Conservation (phyloP, 306 rosid species). For the Prunus campanulata region DNA sequence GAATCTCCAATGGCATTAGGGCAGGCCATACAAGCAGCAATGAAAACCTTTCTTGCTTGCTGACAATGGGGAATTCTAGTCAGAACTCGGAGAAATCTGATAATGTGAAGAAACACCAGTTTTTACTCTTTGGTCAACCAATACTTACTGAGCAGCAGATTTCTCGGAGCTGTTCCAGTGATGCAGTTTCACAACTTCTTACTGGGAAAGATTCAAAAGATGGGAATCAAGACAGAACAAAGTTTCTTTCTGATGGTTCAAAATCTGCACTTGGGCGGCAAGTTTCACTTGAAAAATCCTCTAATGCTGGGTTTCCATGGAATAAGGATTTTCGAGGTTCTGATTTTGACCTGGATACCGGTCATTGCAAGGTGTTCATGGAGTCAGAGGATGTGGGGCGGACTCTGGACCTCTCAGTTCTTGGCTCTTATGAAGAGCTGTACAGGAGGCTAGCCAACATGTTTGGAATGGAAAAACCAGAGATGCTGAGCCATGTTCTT, state of each 20-base stretch:
- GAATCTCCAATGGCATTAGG: conserved; percentile 42
- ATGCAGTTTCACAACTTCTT: conserved; percentile 34
- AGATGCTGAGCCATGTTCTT: conserved; percentile 66
- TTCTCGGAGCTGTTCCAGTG: conserved; percentile 44
- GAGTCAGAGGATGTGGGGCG: conserved; percentile 95
- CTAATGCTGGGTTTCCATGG: conserved; percentile 53
- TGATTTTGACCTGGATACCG: conserved; percentile 53
- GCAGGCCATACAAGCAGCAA: conserved; percentile 42
- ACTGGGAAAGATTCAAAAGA: conserved; percentile 26
- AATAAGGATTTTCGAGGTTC: conserved; percentile 29
- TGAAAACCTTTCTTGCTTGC: conserved; percentile 62
- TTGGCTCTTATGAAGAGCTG: conserved; percentile 82
- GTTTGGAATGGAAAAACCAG: conserved; percentile 79
- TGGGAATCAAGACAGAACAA: conserved; percentile 38
- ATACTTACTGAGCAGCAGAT: conserved; percentile 93
- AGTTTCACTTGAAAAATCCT: conserved; percentile 51
- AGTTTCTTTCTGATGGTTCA: conserved; percentile 42
- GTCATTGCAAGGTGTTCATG: conserved; percentile 93
- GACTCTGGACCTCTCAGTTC: conserved; percentile 61
- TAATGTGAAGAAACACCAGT: conserved; percentile 66
- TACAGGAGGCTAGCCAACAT: conserved; percentile 67
- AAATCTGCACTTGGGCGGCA: conserved; percentile 36
- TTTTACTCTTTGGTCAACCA: conserved; percentile 94
- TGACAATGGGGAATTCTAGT: conserved; percentile 61
- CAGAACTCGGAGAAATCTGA: conserved; percentile 68